Evolutionary conservation across 2,329 filamentous ascomycete species (phyloP), one percentile per base, ranked within the genome.

Genomic region (Fusarium neocosmosporiellum): DNA sequence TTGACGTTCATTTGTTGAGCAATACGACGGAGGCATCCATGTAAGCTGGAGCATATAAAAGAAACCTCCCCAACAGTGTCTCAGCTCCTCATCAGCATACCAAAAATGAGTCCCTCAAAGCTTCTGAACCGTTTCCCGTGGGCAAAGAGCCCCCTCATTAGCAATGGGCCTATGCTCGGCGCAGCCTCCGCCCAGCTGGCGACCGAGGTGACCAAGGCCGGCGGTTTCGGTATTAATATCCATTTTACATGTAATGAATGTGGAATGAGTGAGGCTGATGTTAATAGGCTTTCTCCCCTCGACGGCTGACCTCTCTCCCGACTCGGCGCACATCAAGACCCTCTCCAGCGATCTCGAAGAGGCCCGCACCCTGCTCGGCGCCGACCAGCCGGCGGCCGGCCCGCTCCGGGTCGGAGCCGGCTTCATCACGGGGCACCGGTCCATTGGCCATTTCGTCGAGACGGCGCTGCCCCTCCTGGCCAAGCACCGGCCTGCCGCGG

Each of bases 391-490:
- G 4, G 70, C 62, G 4, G 70, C 80, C 5, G 78, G 89, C 1
- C 87, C 87, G 39, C 81, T 93, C 39, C 89, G 87, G 66, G 83
- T 92, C 5, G 91, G 91, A 63, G 73, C 77, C 9, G 75, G 80
- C 67, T 90, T 93, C 80, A 85, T 93, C 62, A 87, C 89, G 53
- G 89, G 88, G 64, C 80, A 86, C 59, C 78, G 81, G 24, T 82
- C 83, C 27, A 74, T 83, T 2, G n/a, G 66, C 1, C 71, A 80
- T 59, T 88, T 88, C 71, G 67, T 74, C 29, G 68, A 79, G 63
- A 85, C 83, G n/a, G 83, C 84, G 2, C 78, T 89, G 3, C 86
- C 87, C 1, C 71, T 92, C 14, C 81, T 93, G 20, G 77, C 77
- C 27, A 81, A 83, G 67, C 86, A 90, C 78, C 81, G 80, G 0